phyloP scores from a whole-genome alignment of 805 yeast species.

The Naumovozyma baii region DNA sequence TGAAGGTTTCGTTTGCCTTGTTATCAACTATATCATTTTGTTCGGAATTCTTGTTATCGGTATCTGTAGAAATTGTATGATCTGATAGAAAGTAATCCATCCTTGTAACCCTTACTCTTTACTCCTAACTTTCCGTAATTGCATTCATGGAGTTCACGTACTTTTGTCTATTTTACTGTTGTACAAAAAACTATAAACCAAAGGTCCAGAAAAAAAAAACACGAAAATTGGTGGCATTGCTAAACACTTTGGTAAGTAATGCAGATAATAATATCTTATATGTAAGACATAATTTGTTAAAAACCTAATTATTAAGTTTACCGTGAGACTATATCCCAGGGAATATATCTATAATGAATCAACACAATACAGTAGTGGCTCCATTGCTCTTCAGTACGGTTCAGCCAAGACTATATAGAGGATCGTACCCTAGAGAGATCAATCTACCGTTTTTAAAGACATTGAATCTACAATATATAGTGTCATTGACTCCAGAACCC shows the following conservation, averaged over 20 bases:
- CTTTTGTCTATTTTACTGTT: too few relatives aligned
- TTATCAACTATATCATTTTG: slow-evolving; percentile 15
- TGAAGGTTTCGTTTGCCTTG: slow-evolving; percentile 44
- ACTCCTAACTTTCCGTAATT: too few relatives aligned
- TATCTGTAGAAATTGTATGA: not conserved
- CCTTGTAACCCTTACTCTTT: too few relatives aligned
- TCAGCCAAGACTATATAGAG: slow-evolving; percentile 64
- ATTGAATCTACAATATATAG: slow-evolving; percentile 56
- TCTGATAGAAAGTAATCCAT: not conserved
- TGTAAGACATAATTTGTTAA: too few relatives aligned
- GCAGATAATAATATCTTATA: too few relatives aligned
- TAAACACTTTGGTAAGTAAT: too few relatives aligned
- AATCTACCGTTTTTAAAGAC: slow-evolving; percentile 61
- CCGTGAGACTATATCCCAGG: too few relatives aligned
- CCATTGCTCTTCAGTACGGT: slow-evolving; percentile 73
- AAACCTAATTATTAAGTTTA: too few relatives aligned
- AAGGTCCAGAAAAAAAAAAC: too few relatives aligned
- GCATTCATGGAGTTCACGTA: too few relatives aligned
- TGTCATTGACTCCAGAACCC: slow-evolving; percentile 74
- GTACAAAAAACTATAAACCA: too few relatives aligned
- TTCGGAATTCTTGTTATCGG: not conserved
- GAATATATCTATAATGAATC: not conserved
- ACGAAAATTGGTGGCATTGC: too few relatives aligned
- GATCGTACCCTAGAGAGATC: slow-evolving; percentile 75
- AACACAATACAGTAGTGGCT: slow-evolving; percentile 35